Conservation (phyloP, 2,329 filamentous ascomycete species). For the Scedosporium minutisporum region DNA sequence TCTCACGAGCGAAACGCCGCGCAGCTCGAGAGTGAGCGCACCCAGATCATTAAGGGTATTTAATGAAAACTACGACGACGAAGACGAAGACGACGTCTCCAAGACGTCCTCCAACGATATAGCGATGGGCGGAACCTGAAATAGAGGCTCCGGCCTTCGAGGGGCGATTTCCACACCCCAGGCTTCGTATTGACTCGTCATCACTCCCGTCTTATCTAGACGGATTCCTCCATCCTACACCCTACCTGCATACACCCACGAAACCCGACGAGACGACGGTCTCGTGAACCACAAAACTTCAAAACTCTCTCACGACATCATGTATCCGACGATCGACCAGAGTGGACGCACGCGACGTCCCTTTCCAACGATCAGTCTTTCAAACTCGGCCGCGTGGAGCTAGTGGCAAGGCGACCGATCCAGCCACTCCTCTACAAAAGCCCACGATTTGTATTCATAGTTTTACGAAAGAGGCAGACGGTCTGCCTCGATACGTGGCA, state of each 20-base stretch:
- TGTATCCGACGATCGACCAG: neutral
- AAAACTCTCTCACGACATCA: neutral
- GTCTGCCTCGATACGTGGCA: neutral
- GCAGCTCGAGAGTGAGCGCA: conserved; percentile 85
- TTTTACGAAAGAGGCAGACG: neutral
- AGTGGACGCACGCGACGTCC: neutral
- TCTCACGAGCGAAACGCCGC: conserved; percentile 89
- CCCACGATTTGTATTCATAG: neutral
- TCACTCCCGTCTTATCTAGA: neutral
- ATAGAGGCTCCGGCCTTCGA: neutral
- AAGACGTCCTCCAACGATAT: neutral
- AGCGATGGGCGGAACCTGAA: neutral
- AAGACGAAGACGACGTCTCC: neutral
- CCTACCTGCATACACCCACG: neutral
- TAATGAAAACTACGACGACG: conserved; percentile 30
- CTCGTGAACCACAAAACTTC: neutral
- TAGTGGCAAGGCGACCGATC: neutral
- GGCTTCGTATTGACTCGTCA: neutral
- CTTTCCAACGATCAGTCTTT: neutral
- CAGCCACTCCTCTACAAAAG: neutral
- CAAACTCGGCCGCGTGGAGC: neutral
- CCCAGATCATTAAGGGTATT: conserved; percentile 86
- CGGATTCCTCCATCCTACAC: neutral
- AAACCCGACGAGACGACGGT: neutral
- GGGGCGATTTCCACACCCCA: neutral